Conservation (phyloP, 805 yeast species). For the Starmerella powellii region DNA sequence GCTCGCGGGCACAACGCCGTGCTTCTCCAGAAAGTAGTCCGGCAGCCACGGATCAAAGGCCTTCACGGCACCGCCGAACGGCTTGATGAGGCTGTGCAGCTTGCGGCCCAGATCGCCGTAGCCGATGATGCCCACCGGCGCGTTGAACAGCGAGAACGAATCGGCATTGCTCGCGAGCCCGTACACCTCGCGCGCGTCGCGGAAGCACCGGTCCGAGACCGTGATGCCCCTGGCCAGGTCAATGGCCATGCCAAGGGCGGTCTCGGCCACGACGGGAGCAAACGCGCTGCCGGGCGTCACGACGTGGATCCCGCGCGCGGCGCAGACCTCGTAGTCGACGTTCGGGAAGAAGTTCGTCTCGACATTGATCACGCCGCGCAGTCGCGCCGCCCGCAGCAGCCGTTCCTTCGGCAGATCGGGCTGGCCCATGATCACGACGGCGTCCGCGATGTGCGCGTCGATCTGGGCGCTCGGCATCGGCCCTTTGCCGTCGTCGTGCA, state of each 20-base stretch:
- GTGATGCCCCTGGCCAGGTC: constrained; percentile 7
- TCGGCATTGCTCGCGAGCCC: constrained; percentile 6
- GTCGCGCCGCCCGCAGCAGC: background rate
- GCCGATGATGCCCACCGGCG: constrained; percentile 4
- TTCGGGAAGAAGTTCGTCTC: constrained; percentile 9
- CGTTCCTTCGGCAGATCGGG: constrained; percentile 2
- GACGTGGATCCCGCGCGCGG: constrained; percentile 4
- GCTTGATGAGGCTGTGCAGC: constrained; percentile 2
- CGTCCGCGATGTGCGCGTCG: constrained; percentile 3
- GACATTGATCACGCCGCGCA: constrained; percentile 5
- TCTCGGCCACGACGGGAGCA: constrained; percentile 9
- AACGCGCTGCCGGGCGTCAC: constrained; percentile 9
- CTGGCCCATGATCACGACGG: constrained; percentile 4
- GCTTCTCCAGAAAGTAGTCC: background rate
- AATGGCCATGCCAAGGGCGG: constrained; percentile 9
- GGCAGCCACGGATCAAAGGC: constrained; percentile 8
- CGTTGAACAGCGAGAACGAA: constrained; percentile 3
- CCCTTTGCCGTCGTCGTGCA: constrained; percentile 6
- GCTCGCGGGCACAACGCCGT: background rate
- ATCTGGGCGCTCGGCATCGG: background rate
- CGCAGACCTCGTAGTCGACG: constrained; percentile 4
- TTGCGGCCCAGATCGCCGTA: constrained; percentile 5
- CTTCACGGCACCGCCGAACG: constrained; percentile 1
- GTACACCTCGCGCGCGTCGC: constrained; percentile 1
- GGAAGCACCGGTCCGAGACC: background rate